A percentile compares a stretch with the other conserved stretches of the same genome.
These are phyloP conservation scores for Alternaria arbusti DNA, from an alignment of 2,329 filamentous ascomycete genomes.

Conservation along the genomic window DNA sequence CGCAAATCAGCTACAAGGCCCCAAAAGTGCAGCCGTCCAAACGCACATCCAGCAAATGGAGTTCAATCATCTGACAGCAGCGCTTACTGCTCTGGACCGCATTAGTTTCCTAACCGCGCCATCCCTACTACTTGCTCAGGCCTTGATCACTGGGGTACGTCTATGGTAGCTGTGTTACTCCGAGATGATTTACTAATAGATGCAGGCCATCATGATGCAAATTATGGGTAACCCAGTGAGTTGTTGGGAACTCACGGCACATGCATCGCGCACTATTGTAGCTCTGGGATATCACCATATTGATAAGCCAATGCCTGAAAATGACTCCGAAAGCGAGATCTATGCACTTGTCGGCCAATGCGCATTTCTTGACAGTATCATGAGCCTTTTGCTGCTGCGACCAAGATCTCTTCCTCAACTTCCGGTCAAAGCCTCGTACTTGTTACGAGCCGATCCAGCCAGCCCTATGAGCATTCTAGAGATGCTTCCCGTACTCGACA, in stretches of 20 bases:
- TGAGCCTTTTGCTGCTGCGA: conserved; percentile 39
- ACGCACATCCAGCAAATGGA: conserved; percentile 36
- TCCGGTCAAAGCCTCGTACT: conserved; percentile 29
- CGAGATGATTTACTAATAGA: neutral
- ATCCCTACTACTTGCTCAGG: conserved; percentile 38
- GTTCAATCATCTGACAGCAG: conserved; percentile 36
- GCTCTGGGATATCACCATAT: conserved; percentile 41
- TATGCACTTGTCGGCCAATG: conserved; percentile 38
- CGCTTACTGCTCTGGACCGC: conserved; percentile 37
- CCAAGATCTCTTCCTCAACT: conserved; percentile 38
- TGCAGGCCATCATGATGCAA: conserved; percentile 41
- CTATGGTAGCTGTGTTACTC: neutral
- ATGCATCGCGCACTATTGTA: conserved; percentile 41
- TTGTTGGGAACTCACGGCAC: conserved; percentile 40
- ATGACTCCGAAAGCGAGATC: conserved; percentile 34
- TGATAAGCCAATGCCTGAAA: conserved; percentile 17
- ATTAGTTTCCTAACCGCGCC: conserved; percentile 37
- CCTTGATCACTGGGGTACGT: conserved; percentile 39
- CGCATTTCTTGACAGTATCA: conserved; percentile 40
- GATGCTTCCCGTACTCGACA: conserved; percentile 37
- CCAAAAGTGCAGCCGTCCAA: conserved; percentile 30
- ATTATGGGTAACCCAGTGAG: conserved; percentile 41
- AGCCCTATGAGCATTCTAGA: conserved; percentile 38
- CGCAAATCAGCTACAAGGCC: conserved; percentile 29
- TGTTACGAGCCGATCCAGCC: conserved; percentile 29